phyloP scores from a whole-genome alignment of 2,329 filamentous ascomycete genomes.

The Trichoderma aggressivum region DNA sequence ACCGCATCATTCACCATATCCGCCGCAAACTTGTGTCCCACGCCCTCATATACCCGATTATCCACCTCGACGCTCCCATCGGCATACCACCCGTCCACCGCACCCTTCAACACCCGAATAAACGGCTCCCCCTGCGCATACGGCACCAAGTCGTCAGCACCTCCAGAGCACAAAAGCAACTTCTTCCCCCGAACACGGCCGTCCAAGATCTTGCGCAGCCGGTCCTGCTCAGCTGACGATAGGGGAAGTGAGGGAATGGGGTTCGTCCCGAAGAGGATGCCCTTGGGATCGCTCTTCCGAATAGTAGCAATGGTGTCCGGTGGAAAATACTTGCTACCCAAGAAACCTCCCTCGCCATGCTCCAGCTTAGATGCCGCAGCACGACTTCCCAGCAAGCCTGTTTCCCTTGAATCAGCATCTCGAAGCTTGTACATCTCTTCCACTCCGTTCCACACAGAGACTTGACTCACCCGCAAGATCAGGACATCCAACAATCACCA shows the following conservation, averaged over 20 bases:
- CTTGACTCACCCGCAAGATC: constrained; percentile 67
- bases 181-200: constrained; percentile 57
- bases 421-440: not conserved
- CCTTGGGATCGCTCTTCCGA: constrained; percentile 69
- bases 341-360: constrained; percentile 58
- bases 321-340: constrained; percentile 78
- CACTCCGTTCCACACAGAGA: not conserved
- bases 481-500: constrained; percentile 83
- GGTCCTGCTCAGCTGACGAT: constrained; percentile 39
- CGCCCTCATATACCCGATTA: constrained; percentile 64
- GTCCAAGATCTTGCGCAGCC: constrained; percentile 46
- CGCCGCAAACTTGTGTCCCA: constrained; percentile 66
- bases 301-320: constrained; percentile 61
- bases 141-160: constrained; percentile 68
- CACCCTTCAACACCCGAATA: constrained; percentile 57
- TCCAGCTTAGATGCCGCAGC: constrained; percentile 62
- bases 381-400: constrained; percentile 70
- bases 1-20: constrained; percentile 66
- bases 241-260: constrained; percentile 33
- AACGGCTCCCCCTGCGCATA: constrained; percentile 60
- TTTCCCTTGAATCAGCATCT: not conserved
- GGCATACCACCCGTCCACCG: constrained; percentile 49
- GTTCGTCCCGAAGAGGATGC: constrained; percentile 60
- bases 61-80: constrained; percentile 57
- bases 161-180: constrained; percentile 63